Evolutionary conservation across 2,329 filamentous ascomycete species (phyloP).

Genomic region (Thielaviopsis ethacetica): DNA sequence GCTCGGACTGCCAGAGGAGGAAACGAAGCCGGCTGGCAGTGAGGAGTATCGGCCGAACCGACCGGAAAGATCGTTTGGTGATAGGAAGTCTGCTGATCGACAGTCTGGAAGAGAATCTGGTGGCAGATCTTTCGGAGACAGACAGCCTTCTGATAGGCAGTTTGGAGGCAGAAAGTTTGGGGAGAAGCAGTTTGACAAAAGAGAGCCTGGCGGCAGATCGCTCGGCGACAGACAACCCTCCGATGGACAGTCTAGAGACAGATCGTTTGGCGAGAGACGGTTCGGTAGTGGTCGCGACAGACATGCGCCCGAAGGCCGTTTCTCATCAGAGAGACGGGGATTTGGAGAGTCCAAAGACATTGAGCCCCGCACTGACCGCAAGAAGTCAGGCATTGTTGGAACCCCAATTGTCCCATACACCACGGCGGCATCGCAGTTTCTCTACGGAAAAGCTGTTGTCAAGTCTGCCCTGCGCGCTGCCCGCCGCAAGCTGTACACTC

Average conservation of each 20-base stretch:
- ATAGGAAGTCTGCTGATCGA: not conserved
- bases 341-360: not conserved
- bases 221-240: not conserved
- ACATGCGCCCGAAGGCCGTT: not conserved
- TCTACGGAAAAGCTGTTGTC: slow-evolving; percentile 74
- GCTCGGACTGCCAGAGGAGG: not conserved
- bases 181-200: not conserved
- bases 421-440: slow-evolving; percentile 76
- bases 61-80: not conserved
- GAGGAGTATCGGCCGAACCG: not conserved
- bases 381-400: slow-evolving; percentile 4
- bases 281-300: not conserved
- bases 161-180: not conserved
- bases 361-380: not conserved
- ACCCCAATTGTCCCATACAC: slow-evolving; percentile 33
- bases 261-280: not conserved
- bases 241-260: not conserved
- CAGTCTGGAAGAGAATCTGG: not conserved
- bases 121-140: not conserved
- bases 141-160: not conserved
- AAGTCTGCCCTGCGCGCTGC: slow-evolving; percentile 54
- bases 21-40: not conserved
- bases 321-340: not conserved
- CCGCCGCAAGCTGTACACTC: slow-evolving; percentile 60
- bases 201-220: not conserved